Evolutionary conservation across 805 yeast genomes (phyloP).

Genomic region (Myxozyma neotropica): DNA sequence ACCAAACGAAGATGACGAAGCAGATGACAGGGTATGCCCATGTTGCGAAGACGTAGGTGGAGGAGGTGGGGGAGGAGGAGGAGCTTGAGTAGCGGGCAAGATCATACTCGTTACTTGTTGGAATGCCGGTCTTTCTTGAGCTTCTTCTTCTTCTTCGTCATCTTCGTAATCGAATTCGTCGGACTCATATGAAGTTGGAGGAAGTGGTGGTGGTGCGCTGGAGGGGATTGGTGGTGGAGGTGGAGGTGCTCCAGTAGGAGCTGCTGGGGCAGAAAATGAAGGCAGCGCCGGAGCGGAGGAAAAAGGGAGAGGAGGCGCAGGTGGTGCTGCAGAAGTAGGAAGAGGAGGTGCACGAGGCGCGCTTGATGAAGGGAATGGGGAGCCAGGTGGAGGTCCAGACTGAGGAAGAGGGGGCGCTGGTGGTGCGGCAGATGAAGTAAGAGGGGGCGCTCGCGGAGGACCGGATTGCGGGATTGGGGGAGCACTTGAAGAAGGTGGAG

Average conservation of each 20-base stretch:
- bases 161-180: conserved; percentile 4
- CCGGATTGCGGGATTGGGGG: background rate
- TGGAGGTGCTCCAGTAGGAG: conserved; percentile 33
- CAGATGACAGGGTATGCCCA: background rate
- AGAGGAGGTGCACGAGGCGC: background rate
- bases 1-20: conserved; percentile 3
- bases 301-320: conserved; percentile 42
- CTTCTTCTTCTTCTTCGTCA: conserved; percentile 2
- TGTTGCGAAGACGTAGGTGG: conserved; percentile 39
- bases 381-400: conserved; percentile 25
- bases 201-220: conserved; percentile 10
- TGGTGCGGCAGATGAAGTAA: background rate
- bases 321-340: conserved; percentile 30
- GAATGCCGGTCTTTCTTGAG: background rate
- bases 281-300: conserved; percentile 22
- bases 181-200: conserved; percentile 14
- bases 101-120: conserved; percentile 11
- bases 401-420: conserved; percentile 1
- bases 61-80: conserved; percentile 40
- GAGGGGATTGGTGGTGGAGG: conserved; percentile 28
- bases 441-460: too few species aligned
- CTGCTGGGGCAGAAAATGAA: conserved; percentile 15
- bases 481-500: conserved; percentile 14
- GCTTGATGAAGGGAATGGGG: conserved; percentile 38
- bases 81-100: conserved; percentile 21